Evolutionary conservation across 805 yeast species (phyloP).

Genomic region (Barnettozyma populi): DNA sequence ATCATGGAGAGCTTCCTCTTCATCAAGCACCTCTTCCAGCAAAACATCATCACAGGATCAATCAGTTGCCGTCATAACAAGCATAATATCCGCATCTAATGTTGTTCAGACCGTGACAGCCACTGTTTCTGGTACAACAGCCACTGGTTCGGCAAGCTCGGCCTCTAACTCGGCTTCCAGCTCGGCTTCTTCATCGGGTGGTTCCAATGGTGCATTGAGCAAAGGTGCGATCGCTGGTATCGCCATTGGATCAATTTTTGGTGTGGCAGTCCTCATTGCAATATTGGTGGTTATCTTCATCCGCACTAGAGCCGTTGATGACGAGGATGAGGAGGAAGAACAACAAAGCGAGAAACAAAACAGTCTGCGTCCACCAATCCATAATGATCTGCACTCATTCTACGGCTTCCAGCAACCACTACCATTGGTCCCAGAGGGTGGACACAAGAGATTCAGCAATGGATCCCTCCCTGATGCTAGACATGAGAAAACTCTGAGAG

Average conservation of each 20-base stretch:
- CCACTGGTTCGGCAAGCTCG: constrained; percentile 9
- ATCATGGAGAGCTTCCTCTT: constrained; percentile 1
- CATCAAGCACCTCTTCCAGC: not conserved
- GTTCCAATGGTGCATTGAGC: constrained; percentile 7
- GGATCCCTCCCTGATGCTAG: constrained; percentile 52
- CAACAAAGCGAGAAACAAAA: constrained; percentile 4
- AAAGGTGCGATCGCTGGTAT: constrained; percentile 58
- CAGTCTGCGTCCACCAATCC: constrained; percentile 11
- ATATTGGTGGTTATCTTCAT: constrained; percentile 15
- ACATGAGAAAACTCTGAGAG: constrained; percentile 40
- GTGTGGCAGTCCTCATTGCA: constrained; percentile 35
- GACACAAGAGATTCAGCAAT: constrained; percentile 46
- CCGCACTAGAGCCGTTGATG: constrained; percentile 9
- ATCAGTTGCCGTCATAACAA: constrained; percentile 10
- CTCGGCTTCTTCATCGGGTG: constrained; percentile 14
- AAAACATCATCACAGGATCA: not conserved
- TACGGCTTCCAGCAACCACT: constrained; percentile 6
- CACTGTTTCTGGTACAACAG: constrained; percentile 5
- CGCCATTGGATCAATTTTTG: constrained; percentile 48
- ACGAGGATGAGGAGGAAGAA: constrained; percentile 18
- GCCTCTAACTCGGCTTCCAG: constrained; percentile 11
- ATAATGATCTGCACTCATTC: constrained; percentile 6
- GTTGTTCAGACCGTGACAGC: constrained; percentile 12
- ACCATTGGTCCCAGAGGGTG: constrained; percentile 19
- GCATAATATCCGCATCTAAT: constrained; percentile 19